Evolutionary conservation across 1,139 yeast species (phyloP).

Genomic region (Suhomyces taliae): DNA sequence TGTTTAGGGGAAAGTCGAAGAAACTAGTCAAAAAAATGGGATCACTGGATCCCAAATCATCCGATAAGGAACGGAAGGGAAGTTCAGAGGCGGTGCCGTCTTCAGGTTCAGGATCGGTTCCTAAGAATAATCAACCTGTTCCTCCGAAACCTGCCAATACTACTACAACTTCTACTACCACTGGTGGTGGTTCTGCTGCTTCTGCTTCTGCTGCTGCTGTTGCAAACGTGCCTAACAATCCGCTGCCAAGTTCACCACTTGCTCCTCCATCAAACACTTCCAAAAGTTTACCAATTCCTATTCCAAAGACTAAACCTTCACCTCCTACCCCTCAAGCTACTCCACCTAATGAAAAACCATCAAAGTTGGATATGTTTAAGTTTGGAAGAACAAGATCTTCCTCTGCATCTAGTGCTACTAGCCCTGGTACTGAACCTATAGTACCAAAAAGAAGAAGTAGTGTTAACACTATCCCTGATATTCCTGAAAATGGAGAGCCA

Average conservation of each 20-base stretch:
- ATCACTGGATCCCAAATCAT: neutral
- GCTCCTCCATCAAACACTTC: neutral
- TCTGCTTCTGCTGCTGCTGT: neutral
- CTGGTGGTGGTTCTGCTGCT: neutral
- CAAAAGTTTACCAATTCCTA: neutral
- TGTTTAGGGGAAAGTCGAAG: conserved; percentile 65
- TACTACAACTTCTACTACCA: neutral
- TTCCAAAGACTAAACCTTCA: conserved; percentile 2
- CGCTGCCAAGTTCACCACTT: neutral
- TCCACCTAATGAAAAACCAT: conserved; percentile 13
- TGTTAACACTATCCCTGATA: conserved; percentile 7
- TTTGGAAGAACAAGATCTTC: conserved; percentile 34
- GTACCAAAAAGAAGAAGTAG: conserved; percentile 19
- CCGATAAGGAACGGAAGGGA: neutral
- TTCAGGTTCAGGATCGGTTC: no score
- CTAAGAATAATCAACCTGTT: no score
- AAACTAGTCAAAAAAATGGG: conserved; percentile 48
- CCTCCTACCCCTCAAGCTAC: conserved; percentile 2
- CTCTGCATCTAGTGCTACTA: conserved; percentile 23
- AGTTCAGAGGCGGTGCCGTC: neutral
- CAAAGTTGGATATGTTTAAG: conserved; percentile 27
- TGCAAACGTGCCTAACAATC: conserved; percentile 3
- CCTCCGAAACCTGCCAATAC: neutral
- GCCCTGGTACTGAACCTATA: neutral
- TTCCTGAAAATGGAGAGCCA: neutral